Evolutionary conservation across 768 basidiomycete species (phyloP).

Genomic region (Mycena chlorophos): DNA sequence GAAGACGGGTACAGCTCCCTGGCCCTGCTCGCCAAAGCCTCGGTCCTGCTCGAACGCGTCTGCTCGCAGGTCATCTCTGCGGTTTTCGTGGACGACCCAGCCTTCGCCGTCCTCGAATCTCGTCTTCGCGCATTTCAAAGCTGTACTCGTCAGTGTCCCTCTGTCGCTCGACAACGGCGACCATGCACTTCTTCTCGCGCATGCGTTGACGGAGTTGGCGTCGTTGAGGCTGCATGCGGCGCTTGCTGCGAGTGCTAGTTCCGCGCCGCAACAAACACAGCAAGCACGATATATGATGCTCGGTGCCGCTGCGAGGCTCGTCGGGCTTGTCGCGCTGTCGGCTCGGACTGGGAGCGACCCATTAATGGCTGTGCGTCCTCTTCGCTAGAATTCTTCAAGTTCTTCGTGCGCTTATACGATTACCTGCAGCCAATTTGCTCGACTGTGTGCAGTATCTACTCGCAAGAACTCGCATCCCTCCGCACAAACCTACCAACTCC

Average conservation of each 20-base stretch:
- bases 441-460: background rate
- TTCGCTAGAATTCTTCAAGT: background rate
- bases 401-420: background rate
- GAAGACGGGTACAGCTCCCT: background rate
- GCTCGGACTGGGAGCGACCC: slow-evolving; percentile 2
- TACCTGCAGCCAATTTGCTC: background rate
- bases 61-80: background rate
- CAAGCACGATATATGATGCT: slow-evolving; percentile 4
- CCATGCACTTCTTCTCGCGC: slow-evolving; percentile 3
- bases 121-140: slow-evolving; percentile 13
- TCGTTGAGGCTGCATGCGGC: slow-evolving; percentile 15
- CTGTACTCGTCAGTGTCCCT: slow-evolving; percentile 8
- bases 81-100: background rate
- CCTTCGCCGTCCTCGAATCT: slow-evolving; percentile 2
- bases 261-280: background rate
- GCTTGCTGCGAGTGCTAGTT: background rate
- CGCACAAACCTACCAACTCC: background rate
- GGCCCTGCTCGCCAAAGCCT: slow-evolving; percentile 9
- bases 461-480: background rate
- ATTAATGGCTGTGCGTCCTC: background rate
- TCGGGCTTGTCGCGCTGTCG: slow-evolving; percentile 3
- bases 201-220: slow-evolving; percentile 11
- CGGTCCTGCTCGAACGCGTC: slow-evolving; percentile 13
- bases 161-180: background rate
- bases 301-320: slow-evolving; percentile 7